These are phyloP conservation scores for Xylaria castorea DNA, from an alignment of 495 filamentous ascomycete species.

Conservation along the genomic window DNA sequence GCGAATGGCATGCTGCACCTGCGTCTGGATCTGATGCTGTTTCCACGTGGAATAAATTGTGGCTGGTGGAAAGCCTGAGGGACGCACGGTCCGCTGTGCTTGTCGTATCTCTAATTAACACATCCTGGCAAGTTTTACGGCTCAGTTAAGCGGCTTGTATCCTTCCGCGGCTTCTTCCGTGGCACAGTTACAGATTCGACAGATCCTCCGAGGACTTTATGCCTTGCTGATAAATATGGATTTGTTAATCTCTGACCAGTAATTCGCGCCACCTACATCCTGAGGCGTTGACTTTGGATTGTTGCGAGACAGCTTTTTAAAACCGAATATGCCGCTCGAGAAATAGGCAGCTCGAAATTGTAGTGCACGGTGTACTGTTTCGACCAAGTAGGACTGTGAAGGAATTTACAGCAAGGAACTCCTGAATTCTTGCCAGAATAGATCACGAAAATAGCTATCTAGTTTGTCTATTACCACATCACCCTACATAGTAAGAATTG, in stretches of 20 bases:
- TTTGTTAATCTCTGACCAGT: not conserved
- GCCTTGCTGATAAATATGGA: constrained; percentile 5
- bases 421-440: not conserved
- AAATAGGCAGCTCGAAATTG: constrained; percentile 2
- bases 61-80: not conserved
- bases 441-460: not conserved
- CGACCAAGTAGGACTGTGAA: not conserved
- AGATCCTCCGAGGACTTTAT: not conserved
- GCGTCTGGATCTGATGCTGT: not conserved
- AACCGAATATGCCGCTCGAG: not conserved
- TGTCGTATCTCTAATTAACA: not conserved
- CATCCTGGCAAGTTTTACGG: not conserved
- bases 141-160: not conserved
- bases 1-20: not conserved
- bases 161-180: constrained; percentile 8
- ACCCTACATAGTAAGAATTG: not conserved
- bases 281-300: not conserved
- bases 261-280: not conserved
- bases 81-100: constrained; percentile 2
- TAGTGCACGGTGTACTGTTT: not conserved
- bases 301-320: not conserved
- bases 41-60: constrained; percentile 5
- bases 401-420: not conserved
- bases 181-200: not conserved
- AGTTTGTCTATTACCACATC: not conserved